Evolutionary conservation across 78 protist species (phyloP), one percentile per base, ranked within the genome.

Genomic region (Capsaspora owczarzaki): DNA sequence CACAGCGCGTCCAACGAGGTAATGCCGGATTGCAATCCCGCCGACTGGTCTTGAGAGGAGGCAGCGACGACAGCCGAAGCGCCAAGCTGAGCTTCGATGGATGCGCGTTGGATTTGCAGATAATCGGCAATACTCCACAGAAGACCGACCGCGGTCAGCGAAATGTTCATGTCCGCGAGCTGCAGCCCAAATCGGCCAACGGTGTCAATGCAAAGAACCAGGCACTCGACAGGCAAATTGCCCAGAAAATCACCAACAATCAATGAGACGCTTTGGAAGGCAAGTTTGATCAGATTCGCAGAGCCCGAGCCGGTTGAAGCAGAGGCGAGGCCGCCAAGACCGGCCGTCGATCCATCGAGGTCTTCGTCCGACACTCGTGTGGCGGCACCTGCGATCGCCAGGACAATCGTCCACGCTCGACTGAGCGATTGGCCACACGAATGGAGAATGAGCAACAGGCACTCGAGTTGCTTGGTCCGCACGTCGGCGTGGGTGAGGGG

Each of bases 81-180:
- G n/a, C n/a, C n/a, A n/a, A n/a, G n/a, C n/a, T n/a, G n/a, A n/a
- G n/a, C n/a, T n/a, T n/a, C n/a, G n/a, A n/a, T n/a, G 29, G 47
- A 1, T 6, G 33, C 80, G 40, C 49, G 69, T 42, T 53, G 1
- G 31, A 53, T 38, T 33, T 8, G 6, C 38, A 83, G 40, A 53
- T 46, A 76, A 81, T 83, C 86, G 0, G 81, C 44, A 19, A 83
- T 66, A 29, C 61, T 76, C 86, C 86, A 83, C 42, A 83, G 82
- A 27, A 83, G 74, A 10, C 75, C 86, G 51, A 74, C 31, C 41
- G 86, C 86, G 46, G 86, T 83, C 37, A 83, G 76, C 4, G 80
- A 38, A 14, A 83, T 74, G 75, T 83, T 83, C 23, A 83, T n/a
- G 40, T 74, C 86, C 35, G 8, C 40, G 25, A 22, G 75, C 75